A percentile compares a stretch with the other conserved stretches of the same genome.
Evolutionary conservation across 306 rosid genomes (phyloP).

Genomic region (Quillaja saponaria): DNA sequence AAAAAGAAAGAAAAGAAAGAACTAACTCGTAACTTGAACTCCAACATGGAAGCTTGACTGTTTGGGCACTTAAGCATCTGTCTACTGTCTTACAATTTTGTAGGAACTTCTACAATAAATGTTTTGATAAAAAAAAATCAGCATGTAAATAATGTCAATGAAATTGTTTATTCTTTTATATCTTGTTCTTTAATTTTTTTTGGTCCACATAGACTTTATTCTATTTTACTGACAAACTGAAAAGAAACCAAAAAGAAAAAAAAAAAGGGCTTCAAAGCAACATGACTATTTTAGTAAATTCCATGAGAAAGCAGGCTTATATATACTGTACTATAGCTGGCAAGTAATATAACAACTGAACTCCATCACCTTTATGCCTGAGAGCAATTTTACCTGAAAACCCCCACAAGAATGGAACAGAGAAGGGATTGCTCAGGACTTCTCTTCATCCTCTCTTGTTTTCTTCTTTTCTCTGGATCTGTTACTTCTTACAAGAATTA

Average conservation of each 20-base stretch:
- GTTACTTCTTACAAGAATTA: conserved; percentile 71
- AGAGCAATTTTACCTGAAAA: too few relatives aligned
- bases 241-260: not conserved
- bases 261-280: conserved; percentile 7
- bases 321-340: not conserved
- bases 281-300: conserved; percentile 31
- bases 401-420: conserved; percentile 11
- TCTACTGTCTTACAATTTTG: too few relatives aligned
- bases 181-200: not conserved
- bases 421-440: not conserved
- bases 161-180: conserved; percentile 6
- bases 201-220: not conserved
- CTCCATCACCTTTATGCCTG: not conserved
- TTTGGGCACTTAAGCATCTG: too few relatives aligned
- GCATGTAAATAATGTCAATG: not conserved
- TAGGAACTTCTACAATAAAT: too few relatives aligned
- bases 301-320: not conserved
- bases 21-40: too few relatives aligned
- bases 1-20: too few relatives aligned
- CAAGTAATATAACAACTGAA: not conserved
- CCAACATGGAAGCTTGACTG: too few relatives aligned
- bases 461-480: conserved; percentile 44
- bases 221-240: too few relatives aligned
- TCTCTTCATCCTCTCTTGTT: conserved; percentile 5
- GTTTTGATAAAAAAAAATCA: too few relatives aligned